Conservation (phyloP, 495 filamentous ascomycete genomes). For the Pseudevernia furfuracea region DNA sequence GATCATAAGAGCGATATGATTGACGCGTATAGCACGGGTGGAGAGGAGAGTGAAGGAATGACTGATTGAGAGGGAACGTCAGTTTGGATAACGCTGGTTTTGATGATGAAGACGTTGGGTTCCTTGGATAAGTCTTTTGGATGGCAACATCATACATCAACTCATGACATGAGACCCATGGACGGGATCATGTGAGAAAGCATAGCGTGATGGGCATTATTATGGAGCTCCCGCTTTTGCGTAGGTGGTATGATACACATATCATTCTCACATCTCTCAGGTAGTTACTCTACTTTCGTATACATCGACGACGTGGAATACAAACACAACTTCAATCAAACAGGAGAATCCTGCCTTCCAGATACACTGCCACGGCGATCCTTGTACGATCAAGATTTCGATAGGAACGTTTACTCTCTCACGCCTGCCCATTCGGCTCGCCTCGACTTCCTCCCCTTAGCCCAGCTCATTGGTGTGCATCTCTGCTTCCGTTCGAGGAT, state of each 20-base stretch:
- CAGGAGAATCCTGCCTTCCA: too few species aligned
- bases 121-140: background rate
- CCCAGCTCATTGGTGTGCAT: too few species aligned
- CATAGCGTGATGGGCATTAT: background rate
- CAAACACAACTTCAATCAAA: too few species aligned
- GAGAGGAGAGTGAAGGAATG: slow-evolving; percentile 21
- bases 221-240: background rate
- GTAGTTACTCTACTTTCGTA: too few species aligned
- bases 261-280: too few species aligned
- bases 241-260: background rate
- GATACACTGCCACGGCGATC: too few species aligned
- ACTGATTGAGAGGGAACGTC: slow-evolving; percentile 13
- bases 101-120: background rate
- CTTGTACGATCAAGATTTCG: too few species aligned
- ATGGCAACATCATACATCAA: background rate
- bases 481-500: too few species aligned
- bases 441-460: too few species aligned
- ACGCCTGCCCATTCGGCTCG: too few species aligned
- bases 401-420: too few species aligned
- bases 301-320: too few species aligned
- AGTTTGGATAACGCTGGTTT: background rate
- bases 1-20: slow-evolving; percentile 5
- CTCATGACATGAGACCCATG: background rate
- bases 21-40: slow-evolving; percentile 1
- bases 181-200: background rate